Percentiles rank a stretch among this genome's conserved stretches.
Conservation (phyloP, 768 basidiomycete species). For the Neoboletus subvelutipes region DNA sequence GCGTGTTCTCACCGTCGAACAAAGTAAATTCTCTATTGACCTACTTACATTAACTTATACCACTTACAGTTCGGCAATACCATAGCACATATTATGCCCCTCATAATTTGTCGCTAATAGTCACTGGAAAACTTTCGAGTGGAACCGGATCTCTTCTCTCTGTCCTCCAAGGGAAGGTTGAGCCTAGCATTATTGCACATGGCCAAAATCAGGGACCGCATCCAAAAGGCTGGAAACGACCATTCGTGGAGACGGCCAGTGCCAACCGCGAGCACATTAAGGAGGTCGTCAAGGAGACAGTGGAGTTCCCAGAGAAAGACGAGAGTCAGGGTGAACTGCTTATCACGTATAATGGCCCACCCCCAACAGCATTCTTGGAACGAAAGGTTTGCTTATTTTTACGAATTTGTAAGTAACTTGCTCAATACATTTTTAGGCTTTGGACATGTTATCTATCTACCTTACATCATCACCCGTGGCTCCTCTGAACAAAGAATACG, state of each 20-base stretch:
- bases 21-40: slow-evolving; percentile 55
- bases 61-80: slow-evolving; percentile 74
- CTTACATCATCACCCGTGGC: slow-evolving; percentile 82
- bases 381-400: slow-evolving; percentile 49
- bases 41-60: slow-evolving; percentile 16
- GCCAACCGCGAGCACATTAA: slow-evolving; percentile 55
- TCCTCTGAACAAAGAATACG: slow-evolving; percentile 85
- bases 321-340: slow-evolving; percentile 90
- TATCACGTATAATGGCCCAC: slow-evolving; percentile 78
- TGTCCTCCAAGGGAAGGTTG: slow-evolving; percentile 79
- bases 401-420: background rate
- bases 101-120: slow-evolving; percentile 87
- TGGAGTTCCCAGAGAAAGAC: slow-evolving; percentile 96
- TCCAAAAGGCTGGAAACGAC: slow-evolving; percentile 87
- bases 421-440: slow-evolving; percentile 48
- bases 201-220: slow-evolving; percentile 66
- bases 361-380: slow-evolving; percentile 66
- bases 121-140: slow-evolving; percentile 80
- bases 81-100: slow-evolving; percentile 90
- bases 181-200: slow-evolving; percentile 78
- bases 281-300: slow-evolving; percentile 54
- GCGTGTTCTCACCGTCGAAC: slow-evolving; percentile 78
- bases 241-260: slow-evolving; percentile 87
- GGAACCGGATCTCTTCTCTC: slow-evolving; percentile 74
- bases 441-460: slow-evolving; percentile 86